Evolutionary conservation across 208 protist genomes (phyloP).

Genomic region (Phytomonas francai): DNA sequence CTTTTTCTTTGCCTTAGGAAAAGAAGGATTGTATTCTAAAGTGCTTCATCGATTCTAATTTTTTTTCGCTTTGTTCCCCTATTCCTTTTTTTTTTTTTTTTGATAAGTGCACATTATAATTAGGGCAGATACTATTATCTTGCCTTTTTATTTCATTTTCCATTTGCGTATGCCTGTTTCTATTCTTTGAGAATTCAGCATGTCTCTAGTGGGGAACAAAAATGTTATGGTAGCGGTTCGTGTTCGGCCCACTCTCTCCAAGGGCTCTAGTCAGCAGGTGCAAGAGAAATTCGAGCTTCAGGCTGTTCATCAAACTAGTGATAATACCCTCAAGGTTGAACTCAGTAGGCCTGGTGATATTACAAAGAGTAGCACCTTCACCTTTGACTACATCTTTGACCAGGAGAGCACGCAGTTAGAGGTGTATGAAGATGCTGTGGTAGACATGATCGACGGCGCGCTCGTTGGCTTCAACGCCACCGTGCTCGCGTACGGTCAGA

Average conservation of each 20-base stretch:
- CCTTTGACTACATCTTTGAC: conserved; percentile 87
- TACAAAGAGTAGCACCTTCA: conserved; percentile 53
- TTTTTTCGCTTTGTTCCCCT: neutral
- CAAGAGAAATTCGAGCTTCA: conserved; percentile 70
- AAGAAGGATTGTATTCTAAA: neutral
- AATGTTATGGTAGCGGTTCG: conserved; percentile 81
- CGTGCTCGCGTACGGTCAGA: conserved; percentile 89
- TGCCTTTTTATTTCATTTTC: conserved; percentile 5
- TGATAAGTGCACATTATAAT: neutral
- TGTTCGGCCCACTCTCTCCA: conserved; percentile 67
- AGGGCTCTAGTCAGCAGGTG: conserved; percentile 37
- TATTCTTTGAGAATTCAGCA: neutral
- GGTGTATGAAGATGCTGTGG: conserved; percentile 85
- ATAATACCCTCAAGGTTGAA: conserved; percentile 56
- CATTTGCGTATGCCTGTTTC: conserved; percentile 2
- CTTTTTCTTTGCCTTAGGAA: conserved; percentile 11
- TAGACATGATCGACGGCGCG: conserved; percentile 73
- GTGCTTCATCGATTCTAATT: neutral
- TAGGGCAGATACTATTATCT: conserved; percentile 1
- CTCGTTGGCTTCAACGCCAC: conserved; percentile 75
- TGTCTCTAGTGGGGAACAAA: conserved; percentile 27
- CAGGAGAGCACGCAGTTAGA: conserved; percentile 81
- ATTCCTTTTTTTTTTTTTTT: conserved; percentile 6
- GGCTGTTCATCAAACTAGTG: conserved; percentile 35
- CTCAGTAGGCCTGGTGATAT: conserved; percentile 35